These are phyloP conservation scores for Didymella glomerata DNA, from an alignment of 2,329 filamentous ascomycete genomes.

Conservation along the genomic window DNA sequence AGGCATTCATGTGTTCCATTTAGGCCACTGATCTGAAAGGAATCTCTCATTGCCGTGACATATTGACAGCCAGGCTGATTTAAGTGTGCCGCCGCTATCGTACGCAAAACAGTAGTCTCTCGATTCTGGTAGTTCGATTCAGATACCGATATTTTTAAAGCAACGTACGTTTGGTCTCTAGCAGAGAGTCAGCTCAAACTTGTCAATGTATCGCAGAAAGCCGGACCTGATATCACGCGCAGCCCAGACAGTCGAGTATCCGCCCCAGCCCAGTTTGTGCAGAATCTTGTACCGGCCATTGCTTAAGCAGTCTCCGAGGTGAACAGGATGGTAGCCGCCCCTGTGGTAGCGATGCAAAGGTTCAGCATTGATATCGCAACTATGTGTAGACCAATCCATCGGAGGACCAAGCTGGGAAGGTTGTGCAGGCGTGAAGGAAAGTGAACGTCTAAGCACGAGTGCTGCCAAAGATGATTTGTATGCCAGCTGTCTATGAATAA, in stretches of 20 bases:
- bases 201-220: neutral
- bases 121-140: neutral
- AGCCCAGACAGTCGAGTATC: conserved; percentile 37
- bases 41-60: conserved; percentile 49
- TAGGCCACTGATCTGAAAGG: conserved; percentile 53
- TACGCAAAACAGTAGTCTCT: conserved; percentile 4
- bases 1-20: conserved; percentile 59
- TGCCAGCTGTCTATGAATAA: neutral
- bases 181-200: neutral
- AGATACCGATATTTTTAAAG: conserved; percentile 7
- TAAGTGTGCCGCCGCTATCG: conserved; percentile 1
- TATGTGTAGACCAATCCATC: conserved; percentile 2
- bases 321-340: conserved; percentile 34
- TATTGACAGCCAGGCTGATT: conserved; percentile 27
- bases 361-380: conserved; percentile 31
- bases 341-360: conserved; percentile 30
- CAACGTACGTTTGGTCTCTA: conserved; percentile 7
- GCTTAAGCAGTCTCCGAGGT: conserved; percentile 28
- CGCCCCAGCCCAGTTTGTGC: conserved; percentile 37
- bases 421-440: neutral
- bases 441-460: neutral
- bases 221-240: conserved; percentile 1
- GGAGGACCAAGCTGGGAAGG: neutral
- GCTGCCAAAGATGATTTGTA: neutral
- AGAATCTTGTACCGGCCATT: conserved; percentile 35